These are phyloP conservation scores for Blastobotrys serpentis DNA, from an alignment of 1,139 yeast species.

Conservation along the genomic window DNA sequence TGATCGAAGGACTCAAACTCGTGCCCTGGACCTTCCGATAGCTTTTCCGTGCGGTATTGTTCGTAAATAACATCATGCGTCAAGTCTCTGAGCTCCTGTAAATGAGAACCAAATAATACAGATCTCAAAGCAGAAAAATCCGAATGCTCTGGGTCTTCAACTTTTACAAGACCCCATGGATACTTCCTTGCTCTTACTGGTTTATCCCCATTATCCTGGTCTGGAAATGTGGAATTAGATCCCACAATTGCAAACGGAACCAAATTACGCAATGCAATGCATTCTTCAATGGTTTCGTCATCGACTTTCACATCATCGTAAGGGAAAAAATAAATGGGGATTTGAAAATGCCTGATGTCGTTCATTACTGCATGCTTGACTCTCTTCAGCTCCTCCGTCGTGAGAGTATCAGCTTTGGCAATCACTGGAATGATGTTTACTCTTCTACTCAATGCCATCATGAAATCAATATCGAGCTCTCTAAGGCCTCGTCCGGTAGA, in stretches of 20 bases:
- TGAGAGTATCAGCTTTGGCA: slow-evolving; percentile 83
- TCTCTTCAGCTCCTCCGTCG: slow-evolving; percentile 65
- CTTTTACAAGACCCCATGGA: slow-evolving; percentile 79
- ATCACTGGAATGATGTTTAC: slow-evolving; percentile 89
- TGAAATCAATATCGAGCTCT: slow-evolving; percentile 73
- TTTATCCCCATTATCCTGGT: slow-evolving; percentile 20
- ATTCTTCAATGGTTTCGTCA: slow-evolving; percentile 75
- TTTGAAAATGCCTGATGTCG: slow-evolving; percentile 72
- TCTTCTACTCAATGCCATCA: slow-evolving; percentile 71
- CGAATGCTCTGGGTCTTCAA: slow-evolving; percentile 78
- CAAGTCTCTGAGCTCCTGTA: slow-evolving; percentile 88
- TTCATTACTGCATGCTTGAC: slow-evolving; percentile 64
- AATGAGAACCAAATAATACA: slow-evolving; percentile 84
- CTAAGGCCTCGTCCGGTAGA: slow-evolving; percentile 76
- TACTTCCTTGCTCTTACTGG: slow-evolving; percentile 75
- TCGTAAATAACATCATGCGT: slow-evolving; percentile 93
- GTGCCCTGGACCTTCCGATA: slow-evolving; percentile 42
- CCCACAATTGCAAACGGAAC: slow-evolving; percentile 91
- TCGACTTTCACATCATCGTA: slow-evolving; percentile 52
- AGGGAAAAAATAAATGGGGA: slow-evolving; percentile 84
- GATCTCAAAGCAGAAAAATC: slow-evolving; percentile 84
- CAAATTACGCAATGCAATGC: slow-evolving; percentile 67
- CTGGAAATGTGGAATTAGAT: slow-evolving; percentile 36
- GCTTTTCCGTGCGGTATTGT: slow-evolving; percentile 85
- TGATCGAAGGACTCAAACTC: background rate